Evolutionary conservation across 495 filamentous ascomycete genomes (phyloP), one percentile per base, ranked within the genome.

Genomic region (Letharia lupina): DNA sequence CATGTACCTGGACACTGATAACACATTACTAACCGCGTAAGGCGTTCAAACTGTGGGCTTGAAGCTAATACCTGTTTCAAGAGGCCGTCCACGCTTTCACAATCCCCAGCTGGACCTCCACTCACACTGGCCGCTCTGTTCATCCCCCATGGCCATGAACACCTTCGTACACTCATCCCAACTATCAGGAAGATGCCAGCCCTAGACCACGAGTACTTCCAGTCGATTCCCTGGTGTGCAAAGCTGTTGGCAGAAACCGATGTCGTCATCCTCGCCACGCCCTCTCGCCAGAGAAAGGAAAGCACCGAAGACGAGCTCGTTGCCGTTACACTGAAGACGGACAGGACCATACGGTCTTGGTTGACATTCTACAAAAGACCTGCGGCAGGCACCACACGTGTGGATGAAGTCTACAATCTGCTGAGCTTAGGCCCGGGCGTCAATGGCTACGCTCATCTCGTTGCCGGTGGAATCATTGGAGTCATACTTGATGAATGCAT

Each of bases 401-500:
- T 84, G 58, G 66, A 71, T 20, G 77, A 82, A 63, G 48, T 84
- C 57, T 73, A 75, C 37, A 73, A 73, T 12, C 73, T 87, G 28
- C 56, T 87, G 18, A 80, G 78, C 12, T 73, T 87, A 5, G 83
- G 82, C n/a, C 74, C 73, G 13, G 80, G 78, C 41, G 63, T 90
- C 63, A 84, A 86, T 69, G 86, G 86, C 3, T 81, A 81, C 66
- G 75, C 81, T n/a, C 74, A 78, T 20, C 77, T 84, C 33, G 76
- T 79, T 40, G 86, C 89, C 71, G 87, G 86, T 23, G 87, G 85
- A 28, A 78, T 87, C 52, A 77, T 85, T 28, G 79, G 79, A n/a
- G 79, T 82, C 2, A 73, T 90, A 35, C 69, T 89, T 40, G 85
- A 87, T 66, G 82, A 86, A 67, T 73, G 74, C 8, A 79, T 82